Conservation (phyloP, 768 basidiomycete species). For the Leccinum ochraceum region DNA sequence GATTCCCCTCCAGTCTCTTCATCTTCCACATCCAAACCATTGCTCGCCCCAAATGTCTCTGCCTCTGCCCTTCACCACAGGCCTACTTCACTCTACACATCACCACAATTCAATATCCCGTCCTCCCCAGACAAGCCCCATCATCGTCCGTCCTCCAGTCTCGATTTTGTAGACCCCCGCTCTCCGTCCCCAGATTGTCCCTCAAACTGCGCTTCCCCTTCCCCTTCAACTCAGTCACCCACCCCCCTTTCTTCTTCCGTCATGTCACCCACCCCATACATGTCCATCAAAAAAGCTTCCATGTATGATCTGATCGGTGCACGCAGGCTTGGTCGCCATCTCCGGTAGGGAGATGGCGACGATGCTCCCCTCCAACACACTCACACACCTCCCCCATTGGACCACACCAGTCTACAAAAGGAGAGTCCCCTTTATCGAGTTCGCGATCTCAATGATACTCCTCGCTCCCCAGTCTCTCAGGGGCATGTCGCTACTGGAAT, state of each 20-base stretch:
- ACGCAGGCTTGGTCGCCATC: conserved; percentile 73
- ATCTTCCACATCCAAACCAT: conserved; percentile 22
- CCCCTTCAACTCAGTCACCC: conserved; percentile 22
- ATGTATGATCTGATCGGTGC: conserved; percentile 60
- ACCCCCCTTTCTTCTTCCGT: conserved; percentile 33
- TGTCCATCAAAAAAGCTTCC: conserved; percentile 64
- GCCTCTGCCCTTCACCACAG: conserved; percentile 37
- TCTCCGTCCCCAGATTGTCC: conserved; percentile 27
- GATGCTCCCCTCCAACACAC: conserved; percentile 46
- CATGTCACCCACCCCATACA: conserved; percentile 58
- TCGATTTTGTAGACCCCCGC: conserved; percentile 18
- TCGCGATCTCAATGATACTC: conserved; percentile 27
- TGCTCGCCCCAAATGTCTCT: conserved; percentile 26
- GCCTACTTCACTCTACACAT: conserved; percentile 49
- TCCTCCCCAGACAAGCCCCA: conserved; percentile 36
- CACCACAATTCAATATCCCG: conserved; percentile 33
- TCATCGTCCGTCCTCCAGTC: conserved; percentile 19
- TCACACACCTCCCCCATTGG: conserved; percentile 10
- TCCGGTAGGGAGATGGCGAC: conserved; percentile 74
- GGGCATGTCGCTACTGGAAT: conserved; percentile 41
- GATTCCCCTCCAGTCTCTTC: conserved; percentile 22
- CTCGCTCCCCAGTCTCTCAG: conserved; percentile 30
- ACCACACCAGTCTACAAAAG: conserved; percentile 16
- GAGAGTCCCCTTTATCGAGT: conserved; percentile 12
- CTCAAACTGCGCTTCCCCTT: conserved; percentile 34